Evolutionary conservation across 2,329 filamentous ascomycete genomes (phyloP), one percentile per base, ranked within the genome.

Genomic region (Aspergillus pseudoglaucus): DNA sequence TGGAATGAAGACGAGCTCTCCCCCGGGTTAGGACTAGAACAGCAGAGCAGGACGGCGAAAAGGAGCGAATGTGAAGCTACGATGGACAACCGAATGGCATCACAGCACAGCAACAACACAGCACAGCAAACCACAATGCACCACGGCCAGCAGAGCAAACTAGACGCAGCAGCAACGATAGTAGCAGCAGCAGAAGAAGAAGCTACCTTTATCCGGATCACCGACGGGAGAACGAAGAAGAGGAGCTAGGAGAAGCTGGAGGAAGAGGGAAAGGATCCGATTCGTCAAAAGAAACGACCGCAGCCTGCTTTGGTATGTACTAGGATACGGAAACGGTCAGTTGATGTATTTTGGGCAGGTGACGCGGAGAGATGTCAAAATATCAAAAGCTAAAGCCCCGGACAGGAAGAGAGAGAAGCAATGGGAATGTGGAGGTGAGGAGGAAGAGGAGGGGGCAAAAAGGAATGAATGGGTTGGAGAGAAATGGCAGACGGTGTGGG

Each of bases 361-460:
- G 10, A 42, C 33, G 39, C 6, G 39, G 25, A 30, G 25, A 30
- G 9, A 30, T 30, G 25, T 30, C 10, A 30, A 30, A 12, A 12
- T 4, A 30, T 30, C 25, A 30, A 12, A 30, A 30, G 25, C 25
- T 30, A 10, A 10, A 30, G 25, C 25, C 25, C 10, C 25, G 12
- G 25, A 30, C 25, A n/a, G 25, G 25, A 12, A 30, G 12, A 12
- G 25, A 30, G 25, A 12, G 25, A 1, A 30, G 4, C 4, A 30
- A 30, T 27, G 25, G 53, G 49, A 44, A 59, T 59, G 58, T 60
- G 62, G 58, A 62, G 52, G 56, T 47, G 45, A 32, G 33, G 46
- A 48, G 42, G 45, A 39, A 17, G 2, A 20, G 37, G 17, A 47
- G 49, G 45, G 37, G 43, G 41, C 17, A 52, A 46, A 40, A 54